Evolutionary conservation across 2,329 filamentous ascomycete species (phyloP), one percentile per base, ranked within the genome.

Genomic region (Colletotrichum truncatum): DNA sequence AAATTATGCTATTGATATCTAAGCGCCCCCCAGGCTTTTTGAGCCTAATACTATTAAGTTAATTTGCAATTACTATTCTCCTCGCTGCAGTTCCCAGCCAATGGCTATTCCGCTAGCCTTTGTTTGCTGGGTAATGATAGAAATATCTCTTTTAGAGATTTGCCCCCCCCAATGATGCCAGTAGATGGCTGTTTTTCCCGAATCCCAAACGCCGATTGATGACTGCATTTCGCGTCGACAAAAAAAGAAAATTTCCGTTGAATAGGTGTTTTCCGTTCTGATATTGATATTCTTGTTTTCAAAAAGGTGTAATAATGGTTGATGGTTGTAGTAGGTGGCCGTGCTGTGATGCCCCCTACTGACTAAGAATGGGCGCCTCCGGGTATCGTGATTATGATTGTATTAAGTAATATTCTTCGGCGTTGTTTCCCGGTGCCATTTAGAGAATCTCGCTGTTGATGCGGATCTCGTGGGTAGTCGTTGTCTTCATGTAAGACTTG

Each of bases 401-500:
- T 55, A 45, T 34, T 26, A 26, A 36, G 30, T 56, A n/a, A 14
- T 26, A 23, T 26, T 12, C 36, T 16, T 32, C 25, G n/a, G 3
- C 14, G 2, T 16, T 46, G 12, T 14, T 52, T 36, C 2, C 9
- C 2, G 3, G 12, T 10, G 10, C 28, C 6, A 4, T 4, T 28
- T 25, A 76, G 9, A 77, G 51, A 9, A 77, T 70, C n/a, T 76
- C 69, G 56, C 78, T 81, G 21, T 74, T 74, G 62, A 73, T 73
- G 41, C 70, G 76, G 70, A 82, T 82, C n/a, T 71, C 70, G 41
- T 72, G 71, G 12, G 81, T 71, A 5, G 82, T 81, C 4, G 81
- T 75, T 6, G 79, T 83, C 69, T 71, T 76, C 52, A 84, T 69
- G 68, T 81, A 81, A 4, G 79, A 78, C 5, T 75, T 66, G 2